Evolutionary conservation across 1,284 basidiomycete species (phyloP).

Genomic region (Gymnopus androsaceus): DNA sequence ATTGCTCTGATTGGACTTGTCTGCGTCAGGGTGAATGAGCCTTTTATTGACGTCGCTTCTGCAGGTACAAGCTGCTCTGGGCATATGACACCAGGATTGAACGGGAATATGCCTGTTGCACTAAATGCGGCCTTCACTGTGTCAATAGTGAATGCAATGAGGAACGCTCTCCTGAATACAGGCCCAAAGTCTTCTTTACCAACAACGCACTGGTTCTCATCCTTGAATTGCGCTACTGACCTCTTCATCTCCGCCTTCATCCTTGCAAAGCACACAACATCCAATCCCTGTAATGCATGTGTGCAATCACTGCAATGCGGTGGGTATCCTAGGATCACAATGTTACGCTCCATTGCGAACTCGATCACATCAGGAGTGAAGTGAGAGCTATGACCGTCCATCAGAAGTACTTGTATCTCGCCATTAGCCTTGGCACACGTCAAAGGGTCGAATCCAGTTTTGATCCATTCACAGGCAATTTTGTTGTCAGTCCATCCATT

Average conservation of each 20-base stretch:
- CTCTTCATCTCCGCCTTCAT: slow-evolving; percentile 25
- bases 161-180: slow-evolving; percentile 28
- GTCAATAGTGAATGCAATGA: slow-evolving; percentile 23
- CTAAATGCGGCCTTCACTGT: slow-evolving; percentile 30
- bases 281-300: slow-evolving; percentile 39
- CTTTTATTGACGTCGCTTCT: slow-evolving; percentile 24
- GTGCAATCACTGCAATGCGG: slow-evolving; percentile 44
- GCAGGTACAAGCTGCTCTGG: slow-evolving; percentile 28
- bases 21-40: slow-evolving; percentile 26
- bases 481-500: slow-evolving; percentile 33
- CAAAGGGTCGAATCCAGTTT: slow-evolving; percentile 34
- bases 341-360: slow-evolving; percentile 31
- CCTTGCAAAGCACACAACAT: slow-evolving; percentile 38
- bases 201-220: slow-evolving; percentile 16
- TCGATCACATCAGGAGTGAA: slow-evolving; percentile 34
- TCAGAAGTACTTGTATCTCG: slow-evolving; percentile 28
- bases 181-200: slow-evolving; percentile 29
- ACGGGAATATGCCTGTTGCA: slow-evolving; percentile 34
- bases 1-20: slow-evolving; percentile 22
- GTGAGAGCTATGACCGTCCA: slow-evolving; percentile 45
- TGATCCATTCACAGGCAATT: slow-evolving; percentile 32
- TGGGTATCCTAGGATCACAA: slow-evolving; percentile 39
- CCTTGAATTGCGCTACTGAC: slow-evolving; percentile 22
- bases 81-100: slow-evolving; percentile 26
- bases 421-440: slow-evolving; percentile 36